A percentile compares a stretch with the other conserved stretches of the same genome.
Conservation (phyloP, 2,329 filamentous ascomycete genomes). For the Trichophyton mentagrophytes region DNA sequence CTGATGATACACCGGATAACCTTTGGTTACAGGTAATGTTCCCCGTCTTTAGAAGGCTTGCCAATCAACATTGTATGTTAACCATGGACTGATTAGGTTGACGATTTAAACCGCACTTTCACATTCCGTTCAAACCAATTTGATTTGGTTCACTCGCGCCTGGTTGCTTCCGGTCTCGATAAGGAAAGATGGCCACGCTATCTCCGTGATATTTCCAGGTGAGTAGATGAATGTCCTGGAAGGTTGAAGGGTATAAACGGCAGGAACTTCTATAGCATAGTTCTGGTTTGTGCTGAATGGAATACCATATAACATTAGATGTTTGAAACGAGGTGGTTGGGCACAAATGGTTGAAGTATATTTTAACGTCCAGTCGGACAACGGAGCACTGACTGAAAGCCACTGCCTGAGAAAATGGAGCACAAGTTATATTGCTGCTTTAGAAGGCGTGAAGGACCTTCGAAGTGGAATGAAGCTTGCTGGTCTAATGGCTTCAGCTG, state of each 20-base stretch:
- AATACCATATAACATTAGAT: slow-evolving; percentile 24
- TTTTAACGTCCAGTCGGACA: slow-evolving; percentile 73
- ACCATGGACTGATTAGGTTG: slow-evolving; percentile 35
- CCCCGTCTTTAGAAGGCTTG: not conserved
- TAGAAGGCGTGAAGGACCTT: slow-evolving; percentile 54
- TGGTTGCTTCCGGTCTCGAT: slow-evolving; percentile 50
- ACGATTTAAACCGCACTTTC: slow-evolving; percentile 57
- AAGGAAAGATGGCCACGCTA: slow-evolving; percentile 61
- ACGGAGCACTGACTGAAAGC: slow-evolving; percentile 57
- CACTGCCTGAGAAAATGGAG: slow-evolving; percentile 58
- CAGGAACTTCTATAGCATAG: not conserved
- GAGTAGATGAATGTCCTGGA: slow-evolving; percentile 12
- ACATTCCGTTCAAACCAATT: slow-evolving; percentile 60
- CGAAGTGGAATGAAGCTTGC: slow-evolving; percentile 50
- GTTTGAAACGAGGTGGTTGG: slow-evolving; percentile 68
- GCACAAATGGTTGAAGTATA: slow-evolving; percentile 81
- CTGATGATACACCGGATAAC: slow-evolving; percentile 52
- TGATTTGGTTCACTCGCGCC: slow-evolving; percentile 69
- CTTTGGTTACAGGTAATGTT: slow-evolving; percentile 49
- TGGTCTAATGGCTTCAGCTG: slow-evolving; percentile 46
- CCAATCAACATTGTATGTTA: not conserved
- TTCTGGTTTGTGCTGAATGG: not conserved
- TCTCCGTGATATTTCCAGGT: slow-evolving; percentile 57
- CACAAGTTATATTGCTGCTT: slow-evolving; percentile 47
- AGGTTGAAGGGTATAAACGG: not conserved